phyloP scores from a whole-genome alignment of 768 basidiomycete genomes.

The Sporobolomyces pararoseus region DNA sequence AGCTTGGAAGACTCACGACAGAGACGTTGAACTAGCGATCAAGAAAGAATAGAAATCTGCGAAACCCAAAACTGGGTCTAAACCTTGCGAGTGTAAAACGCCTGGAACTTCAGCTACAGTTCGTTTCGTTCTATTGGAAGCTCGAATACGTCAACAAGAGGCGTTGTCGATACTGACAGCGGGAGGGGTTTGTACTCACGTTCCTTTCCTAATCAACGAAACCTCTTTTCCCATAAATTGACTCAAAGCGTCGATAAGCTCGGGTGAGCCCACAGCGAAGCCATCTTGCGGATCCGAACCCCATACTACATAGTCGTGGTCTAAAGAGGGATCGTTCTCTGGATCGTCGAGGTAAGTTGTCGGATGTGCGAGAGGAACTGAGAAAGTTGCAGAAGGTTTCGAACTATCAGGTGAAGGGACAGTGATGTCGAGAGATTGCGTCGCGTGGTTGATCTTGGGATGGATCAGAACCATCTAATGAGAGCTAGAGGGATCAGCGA shows the following conservation, averaged over 20 bases:
- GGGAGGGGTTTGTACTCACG: neutral
- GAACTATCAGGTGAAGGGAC: conserved; percentile 13
- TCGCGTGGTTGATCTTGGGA: conserved; percentile 18
- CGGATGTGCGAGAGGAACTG: conserved; percentile 30
- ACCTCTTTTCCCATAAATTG: conserved; percentile 25
- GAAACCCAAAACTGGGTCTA: conserved; percentile 21
- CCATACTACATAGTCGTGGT: conserved; percentile 35
- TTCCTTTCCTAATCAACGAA: conserved; percentile 32
- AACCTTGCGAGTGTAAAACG: conserved; percentile 10
- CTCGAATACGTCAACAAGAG: no score
- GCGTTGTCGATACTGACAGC: no score
- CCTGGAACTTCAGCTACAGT: conserved; percentile 21
- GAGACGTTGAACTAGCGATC: conserved; percentile 17
- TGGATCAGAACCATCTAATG: conserved; percentile 38
- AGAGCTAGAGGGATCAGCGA: neutral
- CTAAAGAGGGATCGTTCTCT: conserved; percentile 13
- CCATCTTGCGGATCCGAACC: conserved; percentile 28
- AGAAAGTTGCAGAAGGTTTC: neutral
- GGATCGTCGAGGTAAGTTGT: conserved; percentile 18
- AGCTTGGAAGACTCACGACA: conserved; percentile 4
- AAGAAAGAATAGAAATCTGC: conserved; percentile 26
- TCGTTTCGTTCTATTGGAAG: neutral
- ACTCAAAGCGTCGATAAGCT: conserved; percentile 19
- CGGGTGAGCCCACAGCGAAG: conserved; percentile 18
- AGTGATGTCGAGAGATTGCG: conserved; percentile 22